Evolutionary conservation across 768 basidiomycete genomes (phyloP), one percentile per base, ranked within the genome.

Genomic region (Lentinula raphanica): DNA sequence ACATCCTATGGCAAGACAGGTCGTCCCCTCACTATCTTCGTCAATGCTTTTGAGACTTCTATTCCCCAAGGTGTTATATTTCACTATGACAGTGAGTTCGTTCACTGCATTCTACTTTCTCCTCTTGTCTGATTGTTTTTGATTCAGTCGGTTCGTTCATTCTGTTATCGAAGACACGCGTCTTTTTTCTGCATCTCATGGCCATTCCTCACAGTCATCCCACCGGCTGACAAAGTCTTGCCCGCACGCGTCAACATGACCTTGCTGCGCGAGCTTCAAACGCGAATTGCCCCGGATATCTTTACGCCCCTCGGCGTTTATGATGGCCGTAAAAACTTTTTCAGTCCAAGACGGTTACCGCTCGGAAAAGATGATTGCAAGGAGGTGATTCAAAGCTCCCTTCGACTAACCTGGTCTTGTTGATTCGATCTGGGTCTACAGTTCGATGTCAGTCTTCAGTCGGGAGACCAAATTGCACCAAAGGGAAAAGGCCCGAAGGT

Each of bases 251-350:
- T 89, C 5, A 92, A 90, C 59, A 77, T 92, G 76, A 83, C 87
- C 13, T 71, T 93, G 9, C 85, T 93, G 49, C 76, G 77, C 13
- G 74, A 73, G 15, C 68, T 93, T 13, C 92, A 93, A 67, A 74
- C 72, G 3, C 67, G 72, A 0, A 75, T 80, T 3, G 82, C 83
- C 1, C 84, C 83, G 0, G 70, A 79, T n/a, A 73, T 88, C 21
- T 93, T 93, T 66, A 88, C 82, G 2, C 89, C 88, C 9, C 82
- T 78, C 13, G 86, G 78, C 17, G 90, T 83, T 1, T 92, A 91
- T 59, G 91, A 92, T 58, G 90, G 90, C 0, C 78, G 88, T 40
- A 92, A 91, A 69, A 92, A 92, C 60, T 68, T 84, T 55, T 58
- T 57, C 46, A n/a, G 15, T 7, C 11, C 45, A 3, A 21, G 23